phyloP scores from a whole-genome alignment of 2,329 filamentous ascomycete genomes.

The Ophiocordyceps robertsii region DNA sequence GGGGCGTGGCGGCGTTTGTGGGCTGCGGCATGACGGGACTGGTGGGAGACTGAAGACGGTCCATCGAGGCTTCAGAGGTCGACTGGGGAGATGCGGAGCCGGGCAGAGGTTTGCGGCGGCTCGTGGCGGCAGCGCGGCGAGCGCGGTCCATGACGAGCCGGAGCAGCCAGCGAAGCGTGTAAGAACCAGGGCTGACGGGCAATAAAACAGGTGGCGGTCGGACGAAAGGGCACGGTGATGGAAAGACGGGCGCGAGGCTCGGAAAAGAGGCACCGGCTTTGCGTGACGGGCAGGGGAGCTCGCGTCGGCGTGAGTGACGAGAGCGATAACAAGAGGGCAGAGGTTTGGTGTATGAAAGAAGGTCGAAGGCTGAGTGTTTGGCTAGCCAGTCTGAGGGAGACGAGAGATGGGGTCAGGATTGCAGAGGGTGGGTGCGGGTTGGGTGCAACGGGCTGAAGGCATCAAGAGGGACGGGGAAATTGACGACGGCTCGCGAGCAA shows the following conservation, averaged over 20 bases:
- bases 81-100: conserved; percentile 21
- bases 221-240: background rate
- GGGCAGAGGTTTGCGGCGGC: conserved; percentile 17
- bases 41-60: conserved; percentile 11
- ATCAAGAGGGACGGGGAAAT: background rate
- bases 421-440: background rate
- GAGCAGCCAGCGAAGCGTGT: conserved; percentile 5
- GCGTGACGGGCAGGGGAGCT: background rate
- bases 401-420: background rate
- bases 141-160: conserved; percentile 20
- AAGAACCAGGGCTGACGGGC: background rate
- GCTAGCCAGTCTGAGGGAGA: background rate
- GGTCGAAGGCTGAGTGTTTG: background rate
- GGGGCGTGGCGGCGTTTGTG: conserved; percentile 14
- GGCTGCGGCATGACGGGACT: conserved; percentile 19
- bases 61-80: conserved; percentile 16
- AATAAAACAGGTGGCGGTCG: background rate
- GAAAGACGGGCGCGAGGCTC: background rate
- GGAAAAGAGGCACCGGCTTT: background rate
- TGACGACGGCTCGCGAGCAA: background rate
- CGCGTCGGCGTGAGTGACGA: background rate
- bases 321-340: background rate
- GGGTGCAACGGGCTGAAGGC: background rate
- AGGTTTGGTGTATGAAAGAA: background rate
- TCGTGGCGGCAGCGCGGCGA: conserved; percentile 17